These are phyloP conservation scores for Myxozyma neglecta DNA, from an alignment of 805 yeast genomes.

Conservation along the genomic window DNA sequence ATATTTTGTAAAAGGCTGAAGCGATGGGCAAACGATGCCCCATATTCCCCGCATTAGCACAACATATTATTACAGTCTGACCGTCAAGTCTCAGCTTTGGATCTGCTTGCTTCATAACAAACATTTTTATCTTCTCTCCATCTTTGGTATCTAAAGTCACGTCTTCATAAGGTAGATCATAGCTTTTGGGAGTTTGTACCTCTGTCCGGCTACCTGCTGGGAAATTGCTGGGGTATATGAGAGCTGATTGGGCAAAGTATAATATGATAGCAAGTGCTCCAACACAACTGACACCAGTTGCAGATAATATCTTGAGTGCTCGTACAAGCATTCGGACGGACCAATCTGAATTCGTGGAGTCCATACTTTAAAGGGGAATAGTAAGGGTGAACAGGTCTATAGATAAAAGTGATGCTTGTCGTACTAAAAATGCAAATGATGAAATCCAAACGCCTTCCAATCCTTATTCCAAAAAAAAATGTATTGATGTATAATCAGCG, in stretches of 20 bases:
- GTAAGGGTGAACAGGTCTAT: background rate
- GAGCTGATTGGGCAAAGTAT: constrained; percentile 59
- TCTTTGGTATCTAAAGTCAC: constrained; percentile 65
- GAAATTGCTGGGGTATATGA: constrained; percentile 82
- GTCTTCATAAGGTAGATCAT: constrained; percentile 65
- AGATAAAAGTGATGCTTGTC: background rate
- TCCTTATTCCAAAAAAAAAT: too few species aligned
- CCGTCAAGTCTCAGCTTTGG: constrained; percentile 15
- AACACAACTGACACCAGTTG: constrained; percentile 26
- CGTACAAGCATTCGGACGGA: constrained; percentile 19
- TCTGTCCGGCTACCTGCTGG: constrained; percentile 65
- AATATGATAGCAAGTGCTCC: constrained; percentile 38
- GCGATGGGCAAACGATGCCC: constrained; percentile 88
- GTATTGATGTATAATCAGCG: too few species aligned
- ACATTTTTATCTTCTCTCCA: constrained; percentile 67
- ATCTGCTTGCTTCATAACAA: constrained; percentile 45
- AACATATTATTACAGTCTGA: constrained; percentile 69
- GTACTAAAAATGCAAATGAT: background rate
- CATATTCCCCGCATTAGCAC: constrained; percentile 96
- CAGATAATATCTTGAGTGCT: constrained; percentile 24
- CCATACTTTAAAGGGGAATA: constrained; percentile 2
- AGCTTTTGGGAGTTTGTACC: constrained; percentile 76
- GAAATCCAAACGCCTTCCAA: too few species aligned
- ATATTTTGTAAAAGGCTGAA: constrained; percentile 53
- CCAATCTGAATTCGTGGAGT: constrained; percentile 20